A percentile compares a stretch with the other conserved stretches of the same genome.
phyloP scores from a whole-genome alignment of 73 alveolate species.

The Paramecium biaurelia region DNA sequence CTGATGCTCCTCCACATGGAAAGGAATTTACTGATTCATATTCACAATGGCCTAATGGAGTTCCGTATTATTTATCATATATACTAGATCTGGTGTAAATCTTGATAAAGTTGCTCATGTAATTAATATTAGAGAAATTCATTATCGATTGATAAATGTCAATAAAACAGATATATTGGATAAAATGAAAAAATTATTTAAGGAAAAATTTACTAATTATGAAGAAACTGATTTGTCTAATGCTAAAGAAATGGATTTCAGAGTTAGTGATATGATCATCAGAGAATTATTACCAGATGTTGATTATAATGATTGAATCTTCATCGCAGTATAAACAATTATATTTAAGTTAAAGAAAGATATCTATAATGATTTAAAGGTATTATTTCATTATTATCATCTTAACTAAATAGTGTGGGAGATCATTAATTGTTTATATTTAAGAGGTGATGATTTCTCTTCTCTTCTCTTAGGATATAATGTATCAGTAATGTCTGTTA shows the following conservation, averaged over 20 bases:
- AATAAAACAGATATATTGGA: not conserved
- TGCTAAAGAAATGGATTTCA: constrained; percentile 61
- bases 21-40: constrained; percentile 5
- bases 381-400: not conserved
- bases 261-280: constrained; percentile 61
- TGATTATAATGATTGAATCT: constrained; percentile 10
- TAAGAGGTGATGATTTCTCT: not conserved
- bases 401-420: not conserved
- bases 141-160: not conserved
- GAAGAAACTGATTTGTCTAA: constrained; percentile 36
- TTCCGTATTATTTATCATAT: not conserved
- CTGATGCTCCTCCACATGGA: constrained; percentile 95
- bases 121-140: not conserved
- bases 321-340: not conserved
- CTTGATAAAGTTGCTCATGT: constrained; percentile 52
- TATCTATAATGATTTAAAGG: not conserved
- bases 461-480: not conserved
- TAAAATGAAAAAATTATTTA: constrained; percentile 19
- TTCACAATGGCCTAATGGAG: constrained; percentile 43
- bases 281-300: constrained; percentile 63
- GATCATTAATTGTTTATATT: not conserved
- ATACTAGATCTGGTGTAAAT: constrained; percentile 46
- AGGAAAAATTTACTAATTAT: constrained; percentile 56
- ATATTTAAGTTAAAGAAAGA: not conserved
- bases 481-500: not conserved